A percentile compares a stretch with the other conserved stretches of the same genome.
phyloP scores from a whole-genome alignment of 495 filamentous ascomycete species.

The Neurospora sp. region DNA sequence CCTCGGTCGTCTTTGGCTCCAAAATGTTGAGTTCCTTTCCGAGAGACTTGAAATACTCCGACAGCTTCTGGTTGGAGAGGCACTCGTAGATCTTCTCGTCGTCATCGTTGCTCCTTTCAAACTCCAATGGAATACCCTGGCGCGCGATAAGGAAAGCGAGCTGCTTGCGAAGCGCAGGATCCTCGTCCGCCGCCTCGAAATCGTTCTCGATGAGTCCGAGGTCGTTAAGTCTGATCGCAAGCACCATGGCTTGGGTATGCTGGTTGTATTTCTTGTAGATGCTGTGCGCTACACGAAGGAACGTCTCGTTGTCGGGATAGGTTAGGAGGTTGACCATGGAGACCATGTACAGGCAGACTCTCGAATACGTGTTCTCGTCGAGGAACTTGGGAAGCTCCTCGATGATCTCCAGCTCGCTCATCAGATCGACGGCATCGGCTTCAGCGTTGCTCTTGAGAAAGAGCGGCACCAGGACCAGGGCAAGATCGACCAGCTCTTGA shows the following conservation, averaged over 20 bases:
- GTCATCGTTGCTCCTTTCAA: conserved; percentile 28
- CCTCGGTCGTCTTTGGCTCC: conserved; percentile 92
- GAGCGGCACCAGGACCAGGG: conserved; percentile 76
- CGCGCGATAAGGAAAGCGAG: conserved; percentile 88
- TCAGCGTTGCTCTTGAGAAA: conserved; percentile 97
- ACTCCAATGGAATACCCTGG: conserved; percentile 78
- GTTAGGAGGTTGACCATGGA: conserved; percentile 98
- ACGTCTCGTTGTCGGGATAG: conserved; percentile 91
- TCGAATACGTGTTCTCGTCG: conserved; percentile 85
- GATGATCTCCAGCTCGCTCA: conserved; percentile 95
- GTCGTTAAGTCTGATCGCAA: conserved; percentile 91
- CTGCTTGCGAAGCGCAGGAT: conserved; percentile 80
- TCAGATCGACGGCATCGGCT: conserved; percentile 91
- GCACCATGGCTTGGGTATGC: conserved; percentile 81
- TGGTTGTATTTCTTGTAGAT: conserved; percentile 92
- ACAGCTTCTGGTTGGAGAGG: conserved; percentile 75
- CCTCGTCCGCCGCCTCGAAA: conserved; percentile 60
- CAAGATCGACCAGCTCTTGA: conserved; percentile 72
- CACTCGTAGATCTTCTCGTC: conserved; percentile 73
- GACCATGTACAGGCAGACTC: conserved; percentile 96
- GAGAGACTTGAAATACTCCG: conserved; percentile 86
- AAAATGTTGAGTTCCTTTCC: conserved; percentile 95
- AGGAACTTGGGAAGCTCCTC: conserved; percentile 80
- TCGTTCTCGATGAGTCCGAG: conserved; percentile 66
- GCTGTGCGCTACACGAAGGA: conserved; percentile 78